Conservation (phyloP, 1,284 basidiomycete species). For the Flammula alnicola region DNA sequence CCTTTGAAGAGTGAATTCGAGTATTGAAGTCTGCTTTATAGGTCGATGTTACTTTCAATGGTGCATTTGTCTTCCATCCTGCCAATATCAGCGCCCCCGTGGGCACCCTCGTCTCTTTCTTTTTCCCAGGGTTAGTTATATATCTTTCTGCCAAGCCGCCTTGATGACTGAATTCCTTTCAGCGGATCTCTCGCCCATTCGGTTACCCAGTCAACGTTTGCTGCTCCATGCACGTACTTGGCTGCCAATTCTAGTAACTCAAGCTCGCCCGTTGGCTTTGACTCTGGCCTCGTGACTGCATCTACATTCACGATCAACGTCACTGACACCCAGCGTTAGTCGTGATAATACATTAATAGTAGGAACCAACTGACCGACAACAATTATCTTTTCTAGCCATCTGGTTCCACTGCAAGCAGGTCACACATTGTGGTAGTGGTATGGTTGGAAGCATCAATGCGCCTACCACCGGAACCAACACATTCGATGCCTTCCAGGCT, state of each 20-base stretch:
- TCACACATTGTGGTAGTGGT: conserved; percentile 57
- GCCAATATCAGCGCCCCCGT: conserved; percentile 51
- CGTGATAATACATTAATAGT: not conserved
- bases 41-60: conserved; percentile 4
- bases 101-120: conserved; percentile 57
- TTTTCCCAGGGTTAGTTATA: conserved; percentile 49
- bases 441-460: conserved; percentile 75
- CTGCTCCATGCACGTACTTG: conserved; percentile 52
- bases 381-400: conserved; percentile 46
- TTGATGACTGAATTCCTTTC: not conserved
- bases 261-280: conserved; percentile 46
- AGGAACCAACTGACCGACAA: not conserved
- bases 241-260: conserved; percentile 36
- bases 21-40: not conserved
- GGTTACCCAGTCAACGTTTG: conserved; percentile 59
- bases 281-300: conserved; percentile 49
- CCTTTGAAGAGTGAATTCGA: not conserved
- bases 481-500: conserved; percentile 52
- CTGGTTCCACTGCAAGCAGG: conserved; percentile 70
- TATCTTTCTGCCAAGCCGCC: not conserved
- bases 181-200: conserved; percentile 46
- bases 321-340: conserved; percentile 49
- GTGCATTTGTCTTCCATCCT: conserved; percentile 47
- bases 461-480: conserved; percentile 59
- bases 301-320: conserved; percentile 54